Evolutionary conservation across 2,329 filamentous ascomycete genomes (phyloP), one percentile per base, ranked within the genome.

Genomic region (Uncinocarpus reesii): DNA sequence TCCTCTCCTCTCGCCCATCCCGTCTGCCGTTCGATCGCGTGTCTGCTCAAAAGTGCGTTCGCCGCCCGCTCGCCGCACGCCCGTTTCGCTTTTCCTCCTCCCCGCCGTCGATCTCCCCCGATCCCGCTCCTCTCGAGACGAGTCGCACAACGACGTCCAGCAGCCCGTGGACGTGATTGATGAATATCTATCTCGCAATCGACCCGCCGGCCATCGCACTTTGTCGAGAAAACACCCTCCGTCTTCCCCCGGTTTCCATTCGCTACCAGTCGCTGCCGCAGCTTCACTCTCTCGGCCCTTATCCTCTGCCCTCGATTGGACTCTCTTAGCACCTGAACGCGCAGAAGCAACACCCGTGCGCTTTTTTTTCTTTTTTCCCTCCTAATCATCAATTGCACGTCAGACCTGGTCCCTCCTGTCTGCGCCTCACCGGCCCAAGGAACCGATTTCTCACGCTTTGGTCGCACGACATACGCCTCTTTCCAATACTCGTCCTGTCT

Each of bases 401-500:
- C 20, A 16, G 23, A 37, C 35, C 35, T 8, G 20, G 24, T 15
- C 36, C 36, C 16, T 24, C n/a, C 29, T 35, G 35, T 20, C 42
- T 45, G 42, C 42, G 32, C 43, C 34, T 46, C 23, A 18, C 24
- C 43, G 16, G 24, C 43, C n/a, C 1, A 38, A 41, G 11, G 13
- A 41, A 47, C 36, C 36, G 35, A 41, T 37, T 15, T 47, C 23
- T 38, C 26, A 38, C 34, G 20, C 34, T 44, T 32, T 18, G n/a
- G 50, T 52, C 42, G 50, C 46, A 52, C 50, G 28, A 47, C 46
- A 46, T 36, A 35, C 42, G 42, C 46, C 46, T 37, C 37, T 38
- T 46, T 36, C 44, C 49, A 46, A 45, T 46, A 43, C 23, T 15
- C 35, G 4, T 16, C 32, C 42, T 41, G 24, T 8, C 18, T 15